Evolutionary conservation across 2,329 filamentous ascomycete species (phyloP), one percentile per base, ranked within the genome.

Genomic region (Tolypocladium pustulatum): DNA sequence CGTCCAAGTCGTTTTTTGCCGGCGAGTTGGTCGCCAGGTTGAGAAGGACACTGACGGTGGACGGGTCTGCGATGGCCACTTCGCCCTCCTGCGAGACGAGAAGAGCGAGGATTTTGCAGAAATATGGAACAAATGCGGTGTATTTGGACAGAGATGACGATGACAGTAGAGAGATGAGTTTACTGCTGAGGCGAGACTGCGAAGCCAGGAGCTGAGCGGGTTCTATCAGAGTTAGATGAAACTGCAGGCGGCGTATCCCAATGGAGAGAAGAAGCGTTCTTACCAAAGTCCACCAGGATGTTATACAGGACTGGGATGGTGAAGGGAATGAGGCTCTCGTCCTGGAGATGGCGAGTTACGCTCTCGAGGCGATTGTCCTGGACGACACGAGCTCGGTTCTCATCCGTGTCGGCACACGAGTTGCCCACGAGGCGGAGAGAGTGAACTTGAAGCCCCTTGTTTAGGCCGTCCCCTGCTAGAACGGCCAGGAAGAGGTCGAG

Each of bases 251-350:
- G 13, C 3, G 6, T 38, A 10, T 17, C 8, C 20, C 9, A n/a
- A n/a, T n/a, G 5, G 13, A 22, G n/a, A 34, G 4, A 41, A 52
- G 38, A 52, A 49, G 4, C 8, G 1, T 25, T 30, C 76, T 71
- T 67, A 86, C 83, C 81, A 66, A 85, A 86, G 66, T 87, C 84
- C 17, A 86, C 77, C 58, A 83, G 78, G 54, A 85, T 76, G 65
- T 87, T 87, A 69, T 81, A 85, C 4, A 87, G 70, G 9, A 86
- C 84, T 0, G 83, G 81, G 46, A 86, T 77, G 40, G 76, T 75
- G 65, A 82, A 82, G 0, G 75, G 69, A 9, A 84, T 69, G 22
- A 85, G 63, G 0, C 71, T 68, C 55, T 81, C 76, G 41, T 81
- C 69, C 17, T 71, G 63, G 10, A 86, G 69, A 40, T 82, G 73